Base-by-base conservation (phyloP, 306 rosid genomes). In the Cucumis hystrix region DNA sequence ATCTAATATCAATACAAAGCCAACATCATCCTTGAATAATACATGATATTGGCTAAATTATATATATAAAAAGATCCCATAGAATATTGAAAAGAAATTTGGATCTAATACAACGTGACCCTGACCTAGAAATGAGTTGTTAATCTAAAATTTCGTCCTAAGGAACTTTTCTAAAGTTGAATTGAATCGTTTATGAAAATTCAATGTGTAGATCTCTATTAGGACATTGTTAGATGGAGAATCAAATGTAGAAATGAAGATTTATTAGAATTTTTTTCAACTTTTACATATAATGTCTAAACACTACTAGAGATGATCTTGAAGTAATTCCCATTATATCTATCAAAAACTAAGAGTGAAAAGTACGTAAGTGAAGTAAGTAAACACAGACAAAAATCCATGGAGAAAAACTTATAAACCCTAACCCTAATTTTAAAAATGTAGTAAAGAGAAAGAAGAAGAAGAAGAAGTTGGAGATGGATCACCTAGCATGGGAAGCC, bases 401-500 rank as follows among this genome's bases (percentile, higher is more conserved):
- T 10, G 40, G 40, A 14, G 21, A 17, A 66, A 39, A 18, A 35
- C 5, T 11, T 3, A 8, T 3, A 13, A 64, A 37, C 40, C 10
- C 40, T 64, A 64, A 64, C 10, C 20, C 21, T 17, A 28, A 28
- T 28, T 28, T 0, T 0, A 28, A 55, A 17, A 55, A 55, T 55
- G 59, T 55, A 18, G 4, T 16, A 11, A 33, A 33, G 40, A 15
- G 60, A 13, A 25, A 10, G 16, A 25, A 18, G 40, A 61, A 18
- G 40, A 61, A 5, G 16, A 1, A n/a, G 63, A 10, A 58, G 35
- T 8, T 20, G 17, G 6, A n/a, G n/a, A 23, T 23, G 25, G 25
- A 80, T 76, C 91, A 89, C 94, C 91, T 86, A 55, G 79, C 86
- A 77, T 82, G 81, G 60, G 81, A 84, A 39, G 93, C 87, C 84